Evolutionary conservation across 306 rosid species (phyloP).

Genomic region (Vachellia collinsii): DNA sequence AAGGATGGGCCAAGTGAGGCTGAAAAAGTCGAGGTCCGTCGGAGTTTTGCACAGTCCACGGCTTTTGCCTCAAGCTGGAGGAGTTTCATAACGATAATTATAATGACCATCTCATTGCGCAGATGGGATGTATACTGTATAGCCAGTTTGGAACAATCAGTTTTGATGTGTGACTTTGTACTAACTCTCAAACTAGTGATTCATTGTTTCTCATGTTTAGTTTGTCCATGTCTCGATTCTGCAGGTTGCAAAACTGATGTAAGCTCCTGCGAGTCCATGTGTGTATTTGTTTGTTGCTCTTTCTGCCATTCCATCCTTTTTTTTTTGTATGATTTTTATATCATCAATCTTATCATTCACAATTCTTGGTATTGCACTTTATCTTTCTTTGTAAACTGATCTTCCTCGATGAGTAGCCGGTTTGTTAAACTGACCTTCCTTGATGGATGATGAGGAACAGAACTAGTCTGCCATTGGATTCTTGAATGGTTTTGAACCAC

Average conservation of each 20-base stretch:
- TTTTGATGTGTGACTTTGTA: not conserved
- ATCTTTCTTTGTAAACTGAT: not conserved
- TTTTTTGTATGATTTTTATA: not conserved
- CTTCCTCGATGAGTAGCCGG: not conserved
- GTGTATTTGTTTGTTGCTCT: not conserved
- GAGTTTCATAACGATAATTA: not conserved
- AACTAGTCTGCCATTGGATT: not conserved
- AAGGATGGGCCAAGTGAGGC: slow-evolving; percentile 38
- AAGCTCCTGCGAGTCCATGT: not conserved
- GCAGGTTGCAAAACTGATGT: not conserved
- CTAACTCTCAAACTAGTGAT: not conserved
- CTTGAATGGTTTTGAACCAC: not conserved
- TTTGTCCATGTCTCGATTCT: not conserved
- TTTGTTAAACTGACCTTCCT: not conserved
- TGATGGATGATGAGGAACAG: not conserved
- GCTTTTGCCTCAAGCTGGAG: not conserved
- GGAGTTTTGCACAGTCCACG: not conserved
- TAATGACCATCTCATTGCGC: not conserved
- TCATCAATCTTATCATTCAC: too few relatives aligned
- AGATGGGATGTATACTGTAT: not conserved
- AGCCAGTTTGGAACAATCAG: slow-evolving; percentile 33
- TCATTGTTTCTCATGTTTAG: not conserved
- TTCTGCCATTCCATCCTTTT: too few relatives aligned
- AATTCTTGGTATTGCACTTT: not conserved
- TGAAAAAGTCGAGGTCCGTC: slow-evolving; percentile 60